Evolutionary conservation across 140 eudicot species (phyloP).

Genomic region (Cichorium intybus): DNA sequence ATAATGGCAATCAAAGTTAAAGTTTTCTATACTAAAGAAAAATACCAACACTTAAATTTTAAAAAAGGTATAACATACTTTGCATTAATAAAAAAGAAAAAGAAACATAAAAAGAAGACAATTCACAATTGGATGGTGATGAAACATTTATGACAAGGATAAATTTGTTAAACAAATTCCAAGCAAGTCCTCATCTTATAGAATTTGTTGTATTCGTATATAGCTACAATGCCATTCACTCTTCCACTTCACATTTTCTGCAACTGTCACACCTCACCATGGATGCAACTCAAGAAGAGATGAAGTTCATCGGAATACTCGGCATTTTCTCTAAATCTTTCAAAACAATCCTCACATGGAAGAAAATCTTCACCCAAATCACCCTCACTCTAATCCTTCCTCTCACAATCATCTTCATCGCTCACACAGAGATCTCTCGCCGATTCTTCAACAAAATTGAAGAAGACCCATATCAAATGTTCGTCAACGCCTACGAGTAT

Average conservation of each 20-base stretch:
- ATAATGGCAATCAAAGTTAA: too few species aligned
- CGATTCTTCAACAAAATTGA: neutral
- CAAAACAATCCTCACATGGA: constrained; percentile 23
- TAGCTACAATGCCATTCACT: neutral
- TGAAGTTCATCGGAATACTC: constrained; percentile 17
- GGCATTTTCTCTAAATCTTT: constrained; percentile 27
- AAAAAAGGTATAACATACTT: too few species aligned
- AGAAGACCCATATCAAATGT: neutral
- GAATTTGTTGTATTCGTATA: constrained; percentile 6
- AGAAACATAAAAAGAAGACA: too few species aligned
- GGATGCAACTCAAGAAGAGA: constrained; percentile 29
- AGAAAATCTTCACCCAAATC: constrained; percentile 27
- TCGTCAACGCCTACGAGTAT: neutral
- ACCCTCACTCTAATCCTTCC: constrained; percentile 35
- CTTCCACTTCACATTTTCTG: neutral
- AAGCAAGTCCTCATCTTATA: neutral
- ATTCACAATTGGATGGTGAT: too few species aligned
- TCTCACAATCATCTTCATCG: constrained; percentile 17
- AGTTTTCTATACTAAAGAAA: neutral
- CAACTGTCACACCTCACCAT: neutral
- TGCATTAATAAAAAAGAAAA: neutral
- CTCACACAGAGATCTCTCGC: constrained; percentile 7
- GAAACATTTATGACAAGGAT: neutral
- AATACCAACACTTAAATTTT: neutral
- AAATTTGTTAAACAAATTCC: neutral